Percentiles rank a stretch among this genome's conserved stretches.
Conservation (phyloP, 1,284 basidiomycete genomes). For the Heterobasidion annosum region DNA sequence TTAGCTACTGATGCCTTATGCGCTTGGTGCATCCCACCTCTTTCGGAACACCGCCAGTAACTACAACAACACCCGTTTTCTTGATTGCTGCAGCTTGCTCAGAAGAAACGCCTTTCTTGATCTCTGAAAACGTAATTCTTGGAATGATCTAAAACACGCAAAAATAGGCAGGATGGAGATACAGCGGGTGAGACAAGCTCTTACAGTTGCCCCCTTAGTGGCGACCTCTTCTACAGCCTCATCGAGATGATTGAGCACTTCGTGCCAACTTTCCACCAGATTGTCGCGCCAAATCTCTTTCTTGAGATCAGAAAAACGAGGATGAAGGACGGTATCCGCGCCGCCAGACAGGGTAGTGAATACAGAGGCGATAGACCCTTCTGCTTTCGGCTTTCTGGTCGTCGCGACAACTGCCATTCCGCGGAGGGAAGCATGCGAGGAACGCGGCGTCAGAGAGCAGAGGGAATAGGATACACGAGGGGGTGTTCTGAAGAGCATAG, state of each 20-base stretch:
- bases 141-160: conserved; percentile 42
- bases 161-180: neutral
- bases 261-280: conserved; percentile 44
- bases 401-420: neutral
- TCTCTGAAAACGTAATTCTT: conserved; percentile 37
- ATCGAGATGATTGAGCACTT: conserved; percentile 43
- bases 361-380: conserved; percentile 46
- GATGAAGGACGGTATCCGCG: conserved; percentile 32
- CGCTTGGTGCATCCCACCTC: conserved; percentile 24
- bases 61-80: conserved; percentile 47
- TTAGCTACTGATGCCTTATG: conserved; percentile 2
- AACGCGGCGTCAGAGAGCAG: neutral
- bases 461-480: too few species aligned
- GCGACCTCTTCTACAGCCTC: conserved; percentile 35
- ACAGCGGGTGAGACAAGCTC: conserved; percentile 3
- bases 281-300: conserved; percentile 39
- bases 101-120: conserved; percentile 31
- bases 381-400: conserved; percentile 18
- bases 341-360: conserved; percentile 47
- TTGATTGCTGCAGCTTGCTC: conserved; percentile 38
- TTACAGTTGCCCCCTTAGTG: conserved; percentile 29
- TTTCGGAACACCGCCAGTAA: conserved; percentile 49
- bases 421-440: neutral
- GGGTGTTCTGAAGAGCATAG: too few species aligned
- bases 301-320: conserved; percentile 55